A percentile compares a stretch with the other conserved stretches of the same genome.
These are phyloP conservation scores for Trametes cubensis DNA, from an alignment of 768 basidiomycete genomes.

Conservation along the genomic window DNA sequence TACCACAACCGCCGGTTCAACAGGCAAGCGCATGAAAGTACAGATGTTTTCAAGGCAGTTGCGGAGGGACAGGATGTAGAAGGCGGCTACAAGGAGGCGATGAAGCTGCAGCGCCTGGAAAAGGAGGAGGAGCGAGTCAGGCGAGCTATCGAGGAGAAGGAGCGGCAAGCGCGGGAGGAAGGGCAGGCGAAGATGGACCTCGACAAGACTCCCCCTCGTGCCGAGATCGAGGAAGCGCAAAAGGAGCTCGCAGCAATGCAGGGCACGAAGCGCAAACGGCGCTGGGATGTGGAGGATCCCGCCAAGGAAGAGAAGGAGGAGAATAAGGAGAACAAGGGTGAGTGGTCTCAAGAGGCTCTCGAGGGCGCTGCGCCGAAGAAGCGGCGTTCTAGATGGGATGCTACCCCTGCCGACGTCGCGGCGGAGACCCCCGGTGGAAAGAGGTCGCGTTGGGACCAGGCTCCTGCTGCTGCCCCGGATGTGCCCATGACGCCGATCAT, in stretches of 20 bases:
- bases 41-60: conserved; percentile 71
- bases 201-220: conserved; percentile 89
- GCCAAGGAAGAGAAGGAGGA: conserved; percentile 57
- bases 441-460: conserved; percentile 96
- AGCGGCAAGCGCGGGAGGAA: conserved; percentile 73
- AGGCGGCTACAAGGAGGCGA: conserved; percentile 94
- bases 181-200: conserved; percentile 80
- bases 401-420: conserved; percentile 74
- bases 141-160: conserved; percentile 86
- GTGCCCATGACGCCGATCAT: conserved; percentile 78
- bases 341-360: conserved; percentile 77
- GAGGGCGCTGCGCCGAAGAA: conserved; percentile 84
- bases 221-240: conserved; percentile 73
- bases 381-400: conserved; percentile 95
- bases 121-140: conserved; percentile 88
- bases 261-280: conserved; percentile 70
- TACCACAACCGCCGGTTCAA: conserved; percentile 93
- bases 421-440: conserved; percentile 68
- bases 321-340: conserved; percentile 61
- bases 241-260: conserved; percentile 62
- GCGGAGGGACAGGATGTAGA: conserved; percentile 73
- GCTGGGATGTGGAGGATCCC: conserved; percentile 73
- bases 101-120: conserved; percentile 88
- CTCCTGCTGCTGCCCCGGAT: conserved; percentile 66
- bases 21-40: conserved; percentile 79